Percentiles rank a stretch among this genome's conserved stretches.
Evolutionary conservation across 2,329 filamentous ascomycete genomes (phyloP).

Genomic region (Cordyceps javanica): DNA sequence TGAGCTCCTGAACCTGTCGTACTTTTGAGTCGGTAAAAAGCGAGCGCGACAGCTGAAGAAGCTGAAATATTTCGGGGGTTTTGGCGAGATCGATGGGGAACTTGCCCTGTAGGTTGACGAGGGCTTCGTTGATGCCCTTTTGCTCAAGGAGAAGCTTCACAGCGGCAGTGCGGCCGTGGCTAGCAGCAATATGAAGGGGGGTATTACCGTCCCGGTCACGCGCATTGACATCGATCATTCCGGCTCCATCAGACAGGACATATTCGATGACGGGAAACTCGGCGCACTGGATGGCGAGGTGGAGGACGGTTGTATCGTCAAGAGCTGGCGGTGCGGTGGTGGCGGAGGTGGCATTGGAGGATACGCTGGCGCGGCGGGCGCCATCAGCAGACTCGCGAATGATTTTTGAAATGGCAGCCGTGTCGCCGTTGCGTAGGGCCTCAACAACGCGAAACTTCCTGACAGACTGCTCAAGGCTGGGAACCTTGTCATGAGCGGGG

Average conservation of each 20-base stretch:
- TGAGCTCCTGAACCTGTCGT: conserved; percentile 74
- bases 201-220: conserved; percentile 93
- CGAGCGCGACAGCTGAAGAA: conserved; percentile 83
- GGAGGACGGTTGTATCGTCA: conserved; percentile 83
- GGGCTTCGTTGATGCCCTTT: conserved; percentile 78
- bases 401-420: conserved; percentile 78
- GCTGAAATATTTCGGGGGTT: conserved; percentile 92
- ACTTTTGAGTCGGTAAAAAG: conserved; percentile 85
- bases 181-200: conserved; percentile 79
- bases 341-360: conserved; percentile 41
- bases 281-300: conserved; percentile 92
- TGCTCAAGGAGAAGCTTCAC: conserved; percentile 81
- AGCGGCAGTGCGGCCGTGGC: conserved; percentile 71
- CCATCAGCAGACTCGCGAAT: conserved; percentile 61
- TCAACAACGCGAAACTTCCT: conserved; percentile 93
- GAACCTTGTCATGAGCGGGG: conserved; percentile 34
- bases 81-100: conserved; percentile 82
- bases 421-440: conserved; percentile 84
- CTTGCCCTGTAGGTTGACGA: conserved; percentile 78
- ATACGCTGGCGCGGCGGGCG: conserved; percentile 49
- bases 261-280: conserved; percentile 91
- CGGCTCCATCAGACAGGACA: conserved; percentile 70
- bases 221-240: conserved; percentile 73
- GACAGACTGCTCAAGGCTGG: conserved; percentile 83
- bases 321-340: conserved; percentile 40